A percentile compares a stretch with the other conserved stretches of the same genome.
Conservation (phyloP, 371 early-diverging fungal genomes). For the Mucor plumbeus region DNA sequence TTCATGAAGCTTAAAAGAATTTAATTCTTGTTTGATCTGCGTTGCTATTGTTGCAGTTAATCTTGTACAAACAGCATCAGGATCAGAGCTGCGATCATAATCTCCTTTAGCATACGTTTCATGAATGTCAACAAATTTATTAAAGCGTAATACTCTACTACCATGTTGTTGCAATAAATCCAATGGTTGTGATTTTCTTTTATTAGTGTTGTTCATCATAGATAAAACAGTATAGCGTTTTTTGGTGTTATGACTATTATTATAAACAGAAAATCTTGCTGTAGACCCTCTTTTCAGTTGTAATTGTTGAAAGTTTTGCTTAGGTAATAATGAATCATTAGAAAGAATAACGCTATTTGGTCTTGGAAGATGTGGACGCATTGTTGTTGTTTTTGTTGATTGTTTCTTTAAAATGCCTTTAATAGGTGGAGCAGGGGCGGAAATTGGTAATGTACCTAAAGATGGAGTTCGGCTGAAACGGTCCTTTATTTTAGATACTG, state of each 20-base stretch:
- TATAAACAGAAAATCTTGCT: background rate
- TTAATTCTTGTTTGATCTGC: conserved; percentile 74
- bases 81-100: conserved; percentile 73
- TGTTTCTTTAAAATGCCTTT: conserved; percentile 3
- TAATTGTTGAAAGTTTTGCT: too few species aligned
- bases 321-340: background rate
- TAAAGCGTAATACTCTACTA: conserved; percentile 27
- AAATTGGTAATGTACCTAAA: conserved; percentile 3
- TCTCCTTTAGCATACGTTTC: conserved; percentile 69
- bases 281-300: conserved; percentile 1
- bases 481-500: background rate
- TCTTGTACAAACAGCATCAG: conserved; percentile 57
- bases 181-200: background rate
- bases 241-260: background rate
- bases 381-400: background rate
- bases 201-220: background rate
- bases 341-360: background rate
- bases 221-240: conserved; percentile 5
- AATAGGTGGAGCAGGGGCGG: background rate
- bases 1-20: conserved; percentile 72
- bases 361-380: background rate
- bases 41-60: conserved; percentile 65
- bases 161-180: background rate
- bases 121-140: conserved; percentile 39
- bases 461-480: conserved; percentile 8